Conservation (phyloP, 2,329 filamentous ascomycete species). For the Waltergamsia citrina region DNA sequence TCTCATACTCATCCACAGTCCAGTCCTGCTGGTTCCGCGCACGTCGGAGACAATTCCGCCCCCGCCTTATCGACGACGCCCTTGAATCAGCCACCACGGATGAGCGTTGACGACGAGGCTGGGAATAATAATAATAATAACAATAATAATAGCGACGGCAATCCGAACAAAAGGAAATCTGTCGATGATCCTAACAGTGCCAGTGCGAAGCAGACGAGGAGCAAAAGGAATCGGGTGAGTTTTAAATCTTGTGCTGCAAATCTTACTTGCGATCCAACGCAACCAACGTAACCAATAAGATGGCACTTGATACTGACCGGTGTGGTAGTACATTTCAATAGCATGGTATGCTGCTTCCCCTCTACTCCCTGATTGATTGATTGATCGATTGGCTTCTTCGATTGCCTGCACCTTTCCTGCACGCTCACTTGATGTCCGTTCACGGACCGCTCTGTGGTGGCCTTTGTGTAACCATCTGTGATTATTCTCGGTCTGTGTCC, state of each 20-base stretch:
- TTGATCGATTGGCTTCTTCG: too few species aligned
- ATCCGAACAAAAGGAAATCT: constrained; percentile 25
- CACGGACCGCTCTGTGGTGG: too few species aligned
- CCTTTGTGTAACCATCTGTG: too few species aligned
- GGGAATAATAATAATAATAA: too few species aligned
- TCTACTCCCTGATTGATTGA: too few species aligned
- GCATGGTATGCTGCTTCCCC: constrained; percentile 50
- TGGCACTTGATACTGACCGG: not conserved
- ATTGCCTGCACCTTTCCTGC: too few species aligned
- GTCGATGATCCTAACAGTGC: constrained; percentile 29
- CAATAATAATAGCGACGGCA: constrained; percentile 6
- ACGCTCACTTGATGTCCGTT: too few species aligned
- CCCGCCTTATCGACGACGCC: constrained; percentile 11
- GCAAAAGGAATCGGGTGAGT: constrained; percentile 50
- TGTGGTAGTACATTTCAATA: constrained; percentile 47
- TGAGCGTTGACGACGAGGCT: not conserved
- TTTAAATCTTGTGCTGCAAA: not conserved
- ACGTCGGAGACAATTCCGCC: constrained; percentile 41
- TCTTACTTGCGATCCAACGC: too few species aligned
- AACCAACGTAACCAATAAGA: not conserved
- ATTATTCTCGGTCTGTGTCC: not conserved
- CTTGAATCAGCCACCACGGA: not conserved
- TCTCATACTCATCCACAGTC: too few species aligned
- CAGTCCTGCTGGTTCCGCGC: constrained; percentile 26
- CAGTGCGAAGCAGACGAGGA: constrained; percentile 40